Percentiles rank a stretch among this genome's conserved stretches.
Conservation (phyloP, 768 basidiomycete species). For the Boletus subparvulus region DNA sequence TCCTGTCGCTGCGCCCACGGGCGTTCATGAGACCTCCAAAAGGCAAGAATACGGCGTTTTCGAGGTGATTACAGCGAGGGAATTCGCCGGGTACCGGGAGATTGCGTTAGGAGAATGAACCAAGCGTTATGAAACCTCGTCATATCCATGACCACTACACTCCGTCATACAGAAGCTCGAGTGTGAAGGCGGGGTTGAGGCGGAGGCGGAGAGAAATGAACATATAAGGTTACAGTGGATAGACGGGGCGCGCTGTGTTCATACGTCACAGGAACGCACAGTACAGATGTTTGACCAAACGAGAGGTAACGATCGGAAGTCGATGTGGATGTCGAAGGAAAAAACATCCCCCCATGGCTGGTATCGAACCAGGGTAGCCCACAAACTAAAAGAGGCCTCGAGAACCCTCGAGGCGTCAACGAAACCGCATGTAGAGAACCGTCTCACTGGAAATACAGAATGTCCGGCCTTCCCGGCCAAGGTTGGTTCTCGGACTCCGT, state of each 20-base stretch:
- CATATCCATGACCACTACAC: slow-evolving; percentile 4
- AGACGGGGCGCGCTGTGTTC: slow-evolving; percentile 2
- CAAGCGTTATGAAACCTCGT: slow-evolving; percentile 12
- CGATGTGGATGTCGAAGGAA: slow-evolving; percentile 18
- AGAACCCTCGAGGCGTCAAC: not conserved
- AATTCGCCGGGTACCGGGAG: slow-evolving; percentile 6
- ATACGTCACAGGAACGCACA: slow-evolving; percentile 32
- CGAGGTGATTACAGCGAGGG: slow-evolving; percentile 32
- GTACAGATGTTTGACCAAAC: not conserved
- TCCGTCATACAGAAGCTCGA: slow-evolving; percentile 19
- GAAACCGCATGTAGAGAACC: not conserved
- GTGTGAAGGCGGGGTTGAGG: slow-evolving; percentile 28
- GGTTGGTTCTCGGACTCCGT: not conserved
- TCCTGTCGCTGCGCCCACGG: not conserved
- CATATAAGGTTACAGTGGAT: not conserved
- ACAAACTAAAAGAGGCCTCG: not conserved
- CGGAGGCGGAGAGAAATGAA: slow-evolving; percentile 28
- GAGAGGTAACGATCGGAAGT: slow-evolving; percentile 16
- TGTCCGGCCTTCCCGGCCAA: not conserved
- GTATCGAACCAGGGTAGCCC: not conserved
- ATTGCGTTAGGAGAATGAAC: slow-evolving; percentile 11
- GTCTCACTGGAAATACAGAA: not conserved
- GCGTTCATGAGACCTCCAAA: not conserved
- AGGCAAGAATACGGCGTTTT: slow-evolving; percentile 25
- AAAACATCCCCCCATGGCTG: not conserved